Percentiles rank a stretch among this genome's conserved stretches.
These are phyloP conservation scores for Draba incana DNA, from an alignment of 345 rosid genomes.

Conservation along the genomic window DNA sequence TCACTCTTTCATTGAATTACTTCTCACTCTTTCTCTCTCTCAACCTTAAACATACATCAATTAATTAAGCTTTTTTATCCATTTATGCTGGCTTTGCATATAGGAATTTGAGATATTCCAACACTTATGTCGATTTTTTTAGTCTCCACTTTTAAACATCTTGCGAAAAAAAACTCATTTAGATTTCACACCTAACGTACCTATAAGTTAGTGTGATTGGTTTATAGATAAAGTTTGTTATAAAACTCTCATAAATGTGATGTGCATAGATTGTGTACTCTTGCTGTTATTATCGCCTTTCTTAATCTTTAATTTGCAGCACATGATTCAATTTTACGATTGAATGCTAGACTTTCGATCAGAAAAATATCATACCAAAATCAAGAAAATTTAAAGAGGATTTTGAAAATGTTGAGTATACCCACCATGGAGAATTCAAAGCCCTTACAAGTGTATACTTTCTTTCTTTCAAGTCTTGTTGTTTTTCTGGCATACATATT, in stretches of 20 bases:
- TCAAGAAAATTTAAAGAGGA: not conserved
- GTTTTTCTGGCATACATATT: too few species aligned
- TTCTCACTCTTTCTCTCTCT: constrained; percentile 16
- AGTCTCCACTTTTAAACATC: constrained; percentile 18
- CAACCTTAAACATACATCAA: constrained; percentile 41
- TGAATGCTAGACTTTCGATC: not conserved
- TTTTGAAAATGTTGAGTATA: not conserved
- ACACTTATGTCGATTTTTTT: constrained; percentile 31
- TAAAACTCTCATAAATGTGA: constrained; percentile 27
- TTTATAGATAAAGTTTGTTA: constrained; percentile 31
- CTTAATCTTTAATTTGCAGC: constrained; percentile 6
- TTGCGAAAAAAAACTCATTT: constrained; percentile 25
- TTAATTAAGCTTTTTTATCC: constrained; percentile 36
- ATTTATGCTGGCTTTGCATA: constrained; percentile 42
- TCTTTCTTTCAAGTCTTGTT: too few species aligned
- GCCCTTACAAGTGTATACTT: not conserved
- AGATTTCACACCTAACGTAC: constrained; percentile 39
- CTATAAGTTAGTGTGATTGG: constrained; percentile 24
- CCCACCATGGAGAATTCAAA: constrained; percentile 5
- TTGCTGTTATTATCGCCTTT: constrained; percentile 10
- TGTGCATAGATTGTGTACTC: constrained; percentile 17
- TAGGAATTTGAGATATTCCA: constrained; percentile 29
- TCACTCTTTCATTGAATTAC: constrained; percentile 32
- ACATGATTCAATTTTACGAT: constrained; percentile 1
- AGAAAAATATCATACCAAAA: not conserved